Conservation (phyloP, 2,329 filamentous ascomycete species). For the Orbilia brochopaga region DNA sequence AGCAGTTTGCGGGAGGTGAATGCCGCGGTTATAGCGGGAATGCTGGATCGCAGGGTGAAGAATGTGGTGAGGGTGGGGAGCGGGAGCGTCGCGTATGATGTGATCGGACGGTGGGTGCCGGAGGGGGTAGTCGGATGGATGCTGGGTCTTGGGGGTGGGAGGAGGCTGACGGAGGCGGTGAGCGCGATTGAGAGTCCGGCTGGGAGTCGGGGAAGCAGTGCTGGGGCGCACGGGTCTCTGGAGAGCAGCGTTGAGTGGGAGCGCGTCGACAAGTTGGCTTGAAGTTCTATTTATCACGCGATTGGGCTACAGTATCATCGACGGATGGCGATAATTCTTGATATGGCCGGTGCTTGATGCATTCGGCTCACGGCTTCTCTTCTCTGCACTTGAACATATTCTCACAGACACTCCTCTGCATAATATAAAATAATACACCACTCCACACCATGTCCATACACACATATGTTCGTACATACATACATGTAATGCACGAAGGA, state of each 20-base stretch:
- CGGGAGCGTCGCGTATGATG: slow-evolving; percentile 80
- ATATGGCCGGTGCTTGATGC: no score
- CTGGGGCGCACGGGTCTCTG: slow-evolving; percentile 20
- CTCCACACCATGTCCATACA: background rate
- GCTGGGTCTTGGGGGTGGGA: slow-evolving; percentile 71
- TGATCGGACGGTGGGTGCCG: slow-evolving; percentile 82
- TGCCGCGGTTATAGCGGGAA: slow-evolving; percentile 86
- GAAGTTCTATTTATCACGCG: background rate
- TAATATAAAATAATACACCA: background rate
- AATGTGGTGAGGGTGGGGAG: slow-evolving; percentile 79
- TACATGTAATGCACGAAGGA: no score
- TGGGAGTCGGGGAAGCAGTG: slow-evolving; percentile 48
- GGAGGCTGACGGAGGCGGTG: slow-evolving; percentile 38
- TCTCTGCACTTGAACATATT: background rate
- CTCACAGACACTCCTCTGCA: background rate
- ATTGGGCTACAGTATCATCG: no score
- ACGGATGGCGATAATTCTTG: no score
- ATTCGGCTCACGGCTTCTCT: background rate
- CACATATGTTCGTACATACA: no score
- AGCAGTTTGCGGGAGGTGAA: slow-evolving; percentile 80
- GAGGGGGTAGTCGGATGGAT: slow-evolving; percentile 84
- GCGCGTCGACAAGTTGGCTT: slow-evolving; percentile 49
- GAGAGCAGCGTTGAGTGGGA: slow-evolving; percentile 54
- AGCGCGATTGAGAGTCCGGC: slow-evolving; percentile 26
- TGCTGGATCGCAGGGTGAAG: slow-evolving; percentile 65